Evolutionary conservation across 2,329 filamentous ascomycete species (phyloP), one percentile per base, ranked within the genome.

Genomic region (Septoria linicola): DNA sequence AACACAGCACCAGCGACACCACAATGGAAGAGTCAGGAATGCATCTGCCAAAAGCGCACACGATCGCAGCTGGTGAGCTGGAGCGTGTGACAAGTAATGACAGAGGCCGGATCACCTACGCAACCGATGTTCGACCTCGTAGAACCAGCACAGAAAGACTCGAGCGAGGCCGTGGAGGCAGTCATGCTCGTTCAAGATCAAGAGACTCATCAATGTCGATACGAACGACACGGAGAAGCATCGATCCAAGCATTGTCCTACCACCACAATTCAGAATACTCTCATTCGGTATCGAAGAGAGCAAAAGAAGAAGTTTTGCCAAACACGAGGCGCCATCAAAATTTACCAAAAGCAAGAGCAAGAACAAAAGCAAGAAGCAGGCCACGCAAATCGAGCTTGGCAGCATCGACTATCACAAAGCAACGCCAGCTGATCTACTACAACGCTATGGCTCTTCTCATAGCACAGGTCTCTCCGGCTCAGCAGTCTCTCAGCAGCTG

Each of bases 401-500:
- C 17, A 75, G 78, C 51, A 74, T 88, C 42, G 82, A 88, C 62
- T 87, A 85, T 83, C 86, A 89, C 66, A 81, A 72, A 0, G 70
- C 87, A 8, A 67, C 80, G 0, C 63, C 76, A 10, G 72, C 80
- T 5, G 81, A 86, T 51, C 71, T 87, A n/a, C 75, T 79, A 51
- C 73, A 75, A 21, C 79, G 83, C 20, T 76, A 87, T 27, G 75
- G 76, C 1, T 80, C 78, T 4, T 83, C 82, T 11, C 64, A 74
- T 11, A 68, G 68, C 1, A 70, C 77, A 45, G 86, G 86, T 43
- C 76, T 90, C 1, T 84, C 83, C 0, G 62, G 67, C 4, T 76
- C 83, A 8, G 80, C 85, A 62, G 77, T 78, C 41, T 70, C 75
- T 32, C 74, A 77, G 19, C 78, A 80, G 31, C 65, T 80, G 5